Evolutionary conservation across 1,284 basidiomycete species (phyloP).

Genomic region (Flammula alnicola): DNA sequence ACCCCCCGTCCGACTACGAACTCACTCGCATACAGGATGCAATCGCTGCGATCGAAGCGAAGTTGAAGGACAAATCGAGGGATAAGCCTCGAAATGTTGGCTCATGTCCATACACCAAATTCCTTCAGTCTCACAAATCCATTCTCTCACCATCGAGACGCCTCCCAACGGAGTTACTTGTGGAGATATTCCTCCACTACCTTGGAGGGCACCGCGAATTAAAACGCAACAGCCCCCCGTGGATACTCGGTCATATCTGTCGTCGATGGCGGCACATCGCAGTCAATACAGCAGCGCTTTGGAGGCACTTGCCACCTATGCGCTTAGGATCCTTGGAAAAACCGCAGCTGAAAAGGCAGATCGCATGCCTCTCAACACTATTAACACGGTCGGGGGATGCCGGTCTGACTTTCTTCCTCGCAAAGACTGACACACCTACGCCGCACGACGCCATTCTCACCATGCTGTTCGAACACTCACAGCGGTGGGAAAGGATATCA

Average conservation of each 20-base stretch:
- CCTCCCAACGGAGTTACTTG: conserved; percentile 18
- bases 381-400: conserved; percentile 12
- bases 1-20: conserved; percentile 15
- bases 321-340: conserved; percentile 5
- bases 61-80: neutral
- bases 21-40: conserved; percentile 7
- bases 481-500: conserved; percentile 19
- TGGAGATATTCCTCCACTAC: conserved; percentile 17
- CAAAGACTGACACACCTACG: conserved; percentile 2
- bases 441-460: conserved; percentile 12
- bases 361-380: conserved; percentile 11
- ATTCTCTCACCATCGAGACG: conserved; percentile 11
- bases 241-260: conserved; percentile 17
- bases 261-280: conserved; percentile 19
- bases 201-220: conserved; percentile 1
- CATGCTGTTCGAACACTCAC: conserved; percentile 19
- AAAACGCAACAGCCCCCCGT: conserved; percentile 14
- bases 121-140: conserved; percentile 8
- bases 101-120: conserved; percentile 1
- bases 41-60: conserved; percentile 1
- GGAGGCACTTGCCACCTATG: conserved; percentile 16
- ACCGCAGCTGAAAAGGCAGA: conserved; percentile 4
- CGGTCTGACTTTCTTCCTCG: conserved; percentile 13
- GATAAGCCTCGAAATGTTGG: neutral
- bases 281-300: conserved; percentile 10